phyloP scores from a whole-genome alignment of 2,329 filamentous ascomycete genomes.

The Stagonosporopsis tanaceti region DNA sequence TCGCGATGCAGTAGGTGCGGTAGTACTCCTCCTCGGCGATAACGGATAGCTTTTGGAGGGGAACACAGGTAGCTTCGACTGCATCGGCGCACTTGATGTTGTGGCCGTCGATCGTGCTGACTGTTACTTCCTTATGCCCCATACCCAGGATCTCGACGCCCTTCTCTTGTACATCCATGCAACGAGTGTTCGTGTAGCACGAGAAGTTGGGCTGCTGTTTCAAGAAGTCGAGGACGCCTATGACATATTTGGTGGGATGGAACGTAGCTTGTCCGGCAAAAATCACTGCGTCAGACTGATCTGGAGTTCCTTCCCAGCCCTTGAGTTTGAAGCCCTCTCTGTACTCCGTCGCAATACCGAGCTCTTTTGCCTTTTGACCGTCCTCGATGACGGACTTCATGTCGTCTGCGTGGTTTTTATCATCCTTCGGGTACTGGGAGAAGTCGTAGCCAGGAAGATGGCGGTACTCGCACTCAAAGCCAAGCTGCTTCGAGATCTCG shows the following conservation, averaged over 20 bases:
- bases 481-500: conserved; percentile 58
- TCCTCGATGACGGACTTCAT: conserved; percentile 57
- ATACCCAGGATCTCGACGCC: conserved; percentile 56
- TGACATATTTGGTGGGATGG: conserved; percentile 65
- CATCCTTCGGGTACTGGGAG: conserved; percentile 57
- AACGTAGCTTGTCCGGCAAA: conserved; percentile 61
- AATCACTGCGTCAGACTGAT: conserved; percentile 62
- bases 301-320: conserved; percentile 61
- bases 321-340: conserved; percentile 56
- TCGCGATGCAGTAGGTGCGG: conserved; percentile 65
- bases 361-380: conserved; percentile 52
- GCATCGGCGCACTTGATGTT: conserved; percentile 59
- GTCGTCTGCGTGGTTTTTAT: conserved; percentile 56
- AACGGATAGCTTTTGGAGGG: conserved; percentile 63
- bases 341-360: conserved; percentile 56
- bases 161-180: conserved; percentile 58
- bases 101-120: conserved; percentile 58
- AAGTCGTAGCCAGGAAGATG: conserved; percentile 59
- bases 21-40: conserved; percentile 62
- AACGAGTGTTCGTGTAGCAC: conserved; percentile 62
- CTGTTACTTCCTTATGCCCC: conserved; percentile 56
- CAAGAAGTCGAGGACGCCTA: conserved; percentile 62
- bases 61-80: conserved; percentile 64
- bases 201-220: conserved; percentile 61
- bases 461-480: conserved; percentile 66